Evolutionary conservation across 2,329 filamentous ascomycete genomes (phyloP), one percentile per base, ranked within the genome.

Genomic region (Aureobasidium leucospermi): DNA sequence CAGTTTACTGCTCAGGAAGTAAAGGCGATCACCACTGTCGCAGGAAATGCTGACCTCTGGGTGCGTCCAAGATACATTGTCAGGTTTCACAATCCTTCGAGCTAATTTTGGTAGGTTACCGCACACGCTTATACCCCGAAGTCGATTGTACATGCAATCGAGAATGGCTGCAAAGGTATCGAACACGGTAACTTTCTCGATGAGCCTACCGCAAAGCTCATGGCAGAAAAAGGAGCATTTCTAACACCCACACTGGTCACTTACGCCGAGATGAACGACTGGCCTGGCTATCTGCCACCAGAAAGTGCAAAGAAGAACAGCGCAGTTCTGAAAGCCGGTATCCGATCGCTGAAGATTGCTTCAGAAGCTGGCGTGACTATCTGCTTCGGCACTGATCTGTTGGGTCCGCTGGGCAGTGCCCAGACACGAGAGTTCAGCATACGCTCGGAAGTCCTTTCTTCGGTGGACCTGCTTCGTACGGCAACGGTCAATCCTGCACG

Each of bases 111-210:
- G 1, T 23, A 23, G 19, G 19, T 51, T 11, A 85, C 81, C 1
- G 78, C 79, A 2, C 82, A 85, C 64, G 80, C 80, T 0, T 84
- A 85, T 67, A 84, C 81, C 0, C 75, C 79, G 2, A 67, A 71
- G 43, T 76, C 81, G 0, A 84, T 85, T 39, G 73, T 75, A 6
- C 80, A 83, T 60, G 79, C 79, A 1, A 73, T 85, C 19, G 73
- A 78, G 15, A 79, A 84, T 53, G 83, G 81, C 6, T 79, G 81
- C 0, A 73, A 65, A 16, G 80, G 80, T 0, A 84, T 85, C 62
- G 82, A 85, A 62, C 82, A 85, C 63, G 84, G 83, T 23, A 79
- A 83, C 15, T 73, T 85, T n/a, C 72, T 85, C 55, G 86, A 88
- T 70, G 81, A 83, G 66, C 74, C 79, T 29, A 70, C 77, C 62